Base-by-base conservation (phyloP, 225 moss, liverwort and hornwort species). In the Sphagnum contortum region DNA sequence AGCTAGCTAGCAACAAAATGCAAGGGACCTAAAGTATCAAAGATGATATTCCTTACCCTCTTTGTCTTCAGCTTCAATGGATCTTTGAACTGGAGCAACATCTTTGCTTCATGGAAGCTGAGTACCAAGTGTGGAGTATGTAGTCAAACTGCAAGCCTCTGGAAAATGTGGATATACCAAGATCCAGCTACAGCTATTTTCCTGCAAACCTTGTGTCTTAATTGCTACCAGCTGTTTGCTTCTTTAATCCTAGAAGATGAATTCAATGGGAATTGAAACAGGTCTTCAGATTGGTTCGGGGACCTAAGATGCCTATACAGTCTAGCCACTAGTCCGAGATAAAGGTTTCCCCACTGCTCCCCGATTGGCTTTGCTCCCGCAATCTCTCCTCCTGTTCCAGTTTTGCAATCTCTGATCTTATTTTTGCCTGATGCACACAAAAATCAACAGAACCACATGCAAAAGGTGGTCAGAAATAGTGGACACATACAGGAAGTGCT, bases 81-180 rank as follows among this genome's bases (percentile, higher is more conserved):
- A 72, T 98, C 98, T 73, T 72, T 83, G 76, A 87, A 98, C 53
- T 86, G 91, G 70, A 93, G 98, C 75, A 98, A 82, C 98, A 98
- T 98, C 65, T 86, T 91, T 70, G 74, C 88, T 76, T 82, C 87
- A 78, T 81, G 70, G 66, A 72, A 75, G 57, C 69, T 14, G 68
- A 47, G 59, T 61, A 66, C 44, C 49, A 68, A 29, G 29, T 29
- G 29, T 29, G 29, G 29, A 29, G 29, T 29, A 29, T 29, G 29
- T 29, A 0, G 29, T 29, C 29, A 29, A 29, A 29, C 29, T 29
- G 29, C 29, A 29, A 29, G 29, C 29, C 29, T 29, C 29, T 29
- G 29, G 29, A 29, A 29, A 29, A n/a, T n/a, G 29, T 29, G 29
- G 29, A 29, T 29, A 29, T 29, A 29, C 29, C 29, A 29, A 29